Evolutionary conservation across 345 rosid species (phyloP), one percentile per base, ranked within the genome.

Genomic region (Bruguiera sexangula): DNA sequence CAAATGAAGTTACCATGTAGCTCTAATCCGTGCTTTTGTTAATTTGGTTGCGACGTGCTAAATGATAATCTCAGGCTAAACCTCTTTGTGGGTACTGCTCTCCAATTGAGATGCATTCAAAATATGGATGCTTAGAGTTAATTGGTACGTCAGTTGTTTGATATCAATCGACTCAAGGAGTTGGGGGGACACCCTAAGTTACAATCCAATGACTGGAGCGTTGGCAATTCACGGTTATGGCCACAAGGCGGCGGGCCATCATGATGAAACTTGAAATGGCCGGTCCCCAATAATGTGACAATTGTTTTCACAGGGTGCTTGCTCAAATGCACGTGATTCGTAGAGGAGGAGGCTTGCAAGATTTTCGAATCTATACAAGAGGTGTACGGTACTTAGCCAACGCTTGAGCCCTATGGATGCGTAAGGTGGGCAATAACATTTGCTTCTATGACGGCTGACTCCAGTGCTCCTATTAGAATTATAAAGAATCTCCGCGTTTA

Each of bases 391-490:
- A 73, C 80, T 15, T 82, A 83, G 66, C 89, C 96, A 56, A 86
- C 68, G 19, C 78, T 85, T 15, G 88, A 86, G 71, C 96, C 85
- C 46, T 87, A 86, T 62, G 88, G 96, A 3, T 87, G 89, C 70
- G 60, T 86, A 66, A 78, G 80, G 77, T 69, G 79, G 3, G 84
- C 87, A 15, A 76, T 83, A 61, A 79, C 82, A 50, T 79, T 75
- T 73, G 83, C 84, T 78, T 73, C 80, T 18, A 19, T 76, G 36
- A 55, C 62, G 6, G 60, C 73, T 8, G 70, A 61, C 59, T 55
- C 73, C 0, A 34, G 6, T 11, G 57, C 58, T 26, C 71, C 82
- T 39, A 78, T 79, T 58, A 61, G 83, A 68, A 78, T 84, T 26
- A 79, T 78, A 57, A 75, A 84, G 80, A 81, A 79, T 30, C 85